These are phyloP conservation scores for Coniophora puteana DNA, from an alignment of 1,284 basidiomycete genomes.

Conservation along the genomic window DNA sequence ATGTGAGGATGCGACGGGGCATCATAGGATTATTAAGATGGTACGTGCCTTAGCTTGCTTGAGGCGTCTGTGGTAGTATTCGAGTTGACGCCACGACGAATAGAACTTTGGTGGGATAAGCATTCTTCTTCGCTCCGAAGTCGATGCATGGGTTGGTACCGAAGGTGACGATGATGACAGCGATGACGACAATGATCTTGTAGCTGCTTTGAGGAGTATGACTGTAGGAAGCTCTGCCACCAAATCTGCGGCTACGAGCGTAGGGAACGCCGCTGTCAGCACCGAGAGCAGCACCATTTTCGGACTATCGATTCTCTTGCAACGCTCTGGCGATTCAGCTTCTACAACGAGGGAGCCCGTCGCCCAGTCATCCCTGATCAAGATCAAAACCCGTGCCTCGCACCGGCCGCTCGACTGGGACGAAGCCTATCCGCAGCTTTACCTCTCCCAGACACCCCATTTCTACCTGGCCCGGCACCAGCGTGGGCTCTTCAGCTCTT, in stretches of 20 bases:
- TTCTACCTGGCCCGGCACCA: slow-evolving; percentile 33
- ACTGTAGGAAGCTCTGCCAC: too few relatives aligned
- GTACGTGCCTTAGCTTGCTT: slow-evolving; percentile 24
- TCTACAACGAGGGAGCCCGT: too few relatives aligned
- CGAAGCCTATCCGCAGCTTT: slow-evolving; percentile 37
- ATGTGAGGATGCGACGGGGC: slow-evolving; percentile 29
- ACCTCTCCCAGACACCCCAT: slow-evolving; percentile 35
- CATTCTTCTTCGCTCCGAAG: slow-evolving; percentile 27
- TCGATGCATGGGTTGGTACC: slow-evolving; percentile 26
- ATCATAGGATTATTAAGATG: slow-evolving; percentile 34
- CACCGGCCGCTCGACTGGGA: slow-evolving; percentile 30
- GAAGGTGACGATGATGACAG: slow-evolving; percentile 9
- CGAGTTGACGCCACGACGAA: too few relatives aligned
- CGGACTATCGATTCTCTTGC: too few relatives aligned
- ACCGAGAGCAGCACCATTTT: too few relatives aligned
- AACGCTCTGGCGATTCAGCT: too few relatives aligned
- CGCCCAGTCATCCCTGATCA: slow-evolving; percentile 34
- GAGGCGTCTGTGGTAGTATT: too few relatives aligned
- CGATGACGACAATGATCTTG: slow-evolving; percentile 23
- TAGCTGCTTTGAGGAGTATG: slow-evolving; percentile 25
- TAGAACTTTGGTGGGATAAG: slow-evolving; percentile 31
- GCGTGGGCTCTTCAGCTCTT: slow-evolving; percentile 27
- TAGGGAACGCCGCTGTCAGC: too few relatives aligned
- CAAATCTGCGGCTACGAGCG: too few relatives aligned
- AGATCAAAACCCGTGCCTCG: slow-evolving; percentile 35